phyloP scores from a whole-genome alignment of 257 asterid genomes.

The Leptodermis oblonga region DNA sequence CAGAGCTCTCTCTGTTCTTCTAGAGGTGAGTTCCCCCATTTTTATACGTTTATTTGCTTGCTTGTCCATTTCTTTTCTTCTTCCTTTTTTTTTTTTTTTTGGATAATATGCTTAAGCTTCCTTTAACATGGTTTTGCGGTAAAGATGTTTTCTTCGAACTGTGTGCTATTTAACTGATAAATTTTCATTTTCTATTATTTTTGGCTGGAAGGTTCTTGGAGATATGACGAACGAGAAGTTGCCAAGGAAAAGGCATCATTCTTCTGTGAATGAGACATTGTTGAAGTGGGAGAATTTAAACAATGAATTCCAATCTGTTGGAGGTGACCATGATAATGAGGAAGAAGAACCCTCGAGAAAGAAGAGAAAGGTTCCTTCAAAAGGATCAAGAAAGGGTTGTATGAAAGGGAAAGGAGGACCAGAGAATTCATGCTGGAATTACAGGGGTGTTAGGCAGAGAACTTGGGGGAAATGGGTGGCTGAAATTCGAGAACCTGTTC shows the following conservation, averaged over 20 bases:
- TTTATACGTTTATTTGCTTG: too few species aligned
- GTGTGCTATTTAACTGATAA: neutral
- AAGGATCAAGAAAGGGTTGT: conserved; percentile 24
- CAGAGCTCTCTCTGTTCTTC: neutral
- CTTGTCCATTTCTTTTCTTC: too few species aligned
- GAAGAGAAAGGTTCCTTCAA: conserved; percentile 6
- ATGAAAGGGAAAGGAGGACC: conserved; percentile 33
- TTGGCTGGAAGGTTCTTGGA: neutral
- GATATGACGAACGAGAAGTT: conserved; percentile 1
- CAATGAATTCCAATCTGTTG: neutral
- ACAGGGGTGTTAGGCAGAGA: conserved; percentile 34
- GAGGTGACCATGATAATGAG: neutral
- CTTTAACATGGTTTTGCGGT: neutral
- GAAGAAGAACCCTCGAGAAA: neutral
- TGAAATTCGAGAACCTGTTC: conserved; percentile 27
- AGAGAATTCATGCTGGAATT: conserved; percentile 19
- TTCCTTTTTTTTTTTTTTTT: too few species aligned
- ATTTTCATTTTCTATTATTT: neutral
- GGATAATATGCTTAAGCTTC: neutral
- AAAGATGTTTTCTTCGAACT: neutral
- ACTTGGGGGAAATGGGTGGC: conserved; percentile 39
- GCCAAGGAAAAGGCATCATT: neutral
- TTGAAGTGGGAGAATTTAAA: conserved; percentile 10
- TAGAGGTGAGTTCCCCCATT: too few species aligned
- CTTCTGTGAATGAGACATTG: conserved; percentile 16